Evolutionary conservation across 139 green algal species (phyloP), one percentile per base, ranked within the genome.

Genomic region (Picochlorum sp.): DNA sequence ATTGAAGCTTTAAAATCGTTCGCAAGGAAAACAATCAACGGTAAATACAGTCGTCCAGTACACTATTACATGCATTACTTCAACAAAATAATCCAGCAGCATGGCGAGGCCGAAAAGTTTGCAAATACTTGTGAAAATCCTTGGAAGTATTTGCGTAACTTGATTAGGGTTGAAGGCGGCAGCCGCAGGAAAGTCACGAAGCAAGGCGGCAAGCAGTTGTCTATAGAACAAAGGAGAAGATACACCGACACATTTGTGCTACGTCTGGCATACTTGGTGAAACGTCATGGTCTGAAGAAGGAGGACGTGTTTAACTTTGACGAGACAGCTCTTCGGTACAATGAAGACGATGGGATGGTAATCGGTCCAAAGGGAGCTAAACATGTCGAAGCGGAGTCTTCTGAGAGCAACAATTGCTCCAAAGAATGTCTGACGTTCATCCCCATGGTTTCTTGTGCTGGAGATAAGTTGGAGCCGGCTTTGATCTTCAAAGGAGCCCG

Each of bases 261-360:
- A 6, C n/a, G 21, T 14, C 21, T 58, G 16, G 51, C 51, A 34
- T 58, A 34, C 16, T 58, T 34, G 6, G 51, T 58, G 20, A 7
- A 58, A 1, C n/a, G 6, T 14, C 9, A 58, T 30, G 21, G 9
- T 16, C 10, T 58, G 51, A 30, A 58, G 20, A 26, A 26, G 9
- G 51, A 58, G 51, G 51, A 58, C 21, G 51, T 58, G 20, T 58
- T 58, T 11, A 58, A 58, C 51, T 58, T 58, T 58, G 51, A 58
- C 9, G 20, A 58, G 21, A 58, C 51, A 58, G 51, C 51, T 34
- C 20, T 58, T 58, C 51, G n/a, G 20, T 58, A 34, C 3, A 13
- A 52, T 52, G 45, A 52, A n/a, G 51, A 26, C 20, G 21, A 30
- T 58, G 51, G 51, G 5, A 30, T 34, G 21, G 21, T 30, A 30